Evolutionary conservation across 2,329 filamentous ascomycete genomes (phyloP), one percentile per base, ranked within the genome.

Genomic region (Nothopassalora personata): DNA sequence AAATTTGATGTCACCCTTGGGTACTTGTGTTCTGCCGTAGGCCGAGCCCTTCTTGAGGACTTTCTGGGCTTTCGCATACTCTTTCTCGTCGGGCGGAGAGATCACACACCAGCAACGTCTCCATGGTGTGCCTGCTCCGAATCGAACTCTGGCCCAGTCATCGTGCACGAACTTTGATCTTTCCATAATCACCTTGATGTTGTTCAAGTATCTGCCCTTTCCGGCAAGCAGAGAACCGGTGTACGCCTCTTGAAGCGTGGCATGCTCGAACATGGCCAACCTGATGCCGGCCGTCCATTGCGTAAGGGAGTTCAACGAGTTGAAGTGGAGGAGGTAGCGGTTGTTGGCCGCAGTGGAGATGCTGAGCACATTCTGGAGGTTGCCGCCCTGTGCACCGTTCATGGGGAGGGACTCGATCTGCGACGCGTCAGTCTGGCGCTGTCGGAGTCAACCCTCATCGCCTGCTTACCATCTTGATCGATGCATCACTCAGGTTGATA

Each of bases 201-300:
- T 94, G 78, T 97, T 97, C 56, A 99, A 75, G 1, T 77, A 76
- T 73, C 91, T 95, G 59, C 92, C 94, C 76, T 97, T 97, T 56
- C 92, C 94, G 10, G 94, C 94, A 70, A 99, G 94, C 48, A 99
- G 79, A 19, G 93, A 93, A 6, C 94, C 94, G 0, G 94, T 99
- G 72, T 99, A 99, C 0, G 94, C 91, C 76, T 99, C 94, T 72
- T 97, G 93, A 34, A 99, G 79, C 0, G 90, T 91, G 1, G 91
- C 86, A 70, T 97, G 89, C 77, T 99, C 94, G 73, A 87, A 97
- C 84, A 97, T 96, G 68, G 93, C 84, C 23, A 99, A 84, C 50
- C 94, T 86, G 66, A 99, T 97, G 48, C 89, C 91, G 15, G 94
- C 89, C 1, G 94, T 96, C 94, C 94, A 99, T 75, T 97, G 92